A percentile compares a stretch with the other conserved stretches of the same genome.
Evolutionary conservation across 2,329 filamentous ascomycete genomes (phyloP).

Genomic region (Sclerotinia borealis): DNA sequence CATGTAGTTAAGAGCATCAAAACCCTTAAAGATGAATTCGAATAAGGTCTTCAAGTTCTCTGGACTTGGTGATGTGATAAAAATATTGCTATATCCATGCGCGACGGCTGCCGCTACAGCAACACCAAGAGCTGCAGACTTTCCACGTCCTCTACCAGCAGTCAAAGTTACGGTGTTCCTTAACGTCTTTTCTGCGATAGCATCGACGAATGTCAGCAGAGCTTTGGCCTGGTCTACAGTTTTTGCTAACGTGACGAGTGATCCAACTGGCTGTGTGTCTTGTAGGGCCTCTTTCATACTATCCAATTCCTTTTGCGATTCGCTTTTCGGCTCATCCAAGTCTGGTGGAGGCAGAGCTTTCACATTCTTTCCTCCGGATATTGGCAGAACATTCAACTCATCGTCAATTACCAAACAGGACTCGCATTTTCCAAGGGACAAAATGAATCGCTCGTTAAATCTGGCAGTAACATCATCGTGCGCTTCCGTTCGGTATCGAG

Average conservation of each 20-base stretch:
- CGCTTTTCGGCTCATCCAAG: conserved; percentile 64
- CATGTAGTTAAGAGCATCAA: conserved; percentile 87
- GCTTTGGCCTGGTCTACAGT: conserved; percentile 96
- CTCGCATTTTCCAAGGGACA: conserved; percentile 92
- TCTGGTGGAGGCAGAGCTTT: conserved; percentile 73
- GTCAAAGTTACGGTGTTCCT: conserved; percentile 90
- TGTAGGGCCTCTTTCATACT: conserved; percentile 80
- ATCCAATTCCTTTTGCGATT: conserved; percentile 69
- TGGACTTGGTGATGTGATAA: conserved; percentile 94
- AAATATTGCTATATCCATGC: conserved; percentile 97
- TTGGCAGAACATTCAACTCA: conserved; percentile 93
- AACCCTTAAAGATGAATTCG: conserved; percentile 97
- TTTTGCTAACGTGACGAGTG: conserved; percentile 75
- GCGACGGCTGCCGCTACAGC: conserved; percentile 91
- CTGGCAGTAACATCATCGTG: conserved; percentile 90
- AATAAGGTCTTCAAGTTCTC: conserved; percentile 99
- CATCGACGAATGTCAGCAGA: conserved; percentile 92
- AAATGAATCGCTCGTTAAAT: conserved; percentile 96
- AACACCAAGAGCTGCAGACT: conserved; percentile 91
- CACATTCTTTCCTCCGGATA: conserved; percentile 90
- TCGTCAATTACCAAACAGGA: conserved; percentile 95
- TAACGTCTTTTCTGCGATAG: conserved; percentile 92
- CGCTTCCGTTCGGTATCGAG: conserved; percentile 91
- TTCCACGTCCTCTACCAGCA: conserved; percentile 88
- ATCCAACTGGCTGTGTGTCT: conserved; percentile 80